These are phyloP conservation scores for Auriculariales sp. DNA, from an alignment of 768 basidiomycete species.

Conservation along the genomic window DNA sequence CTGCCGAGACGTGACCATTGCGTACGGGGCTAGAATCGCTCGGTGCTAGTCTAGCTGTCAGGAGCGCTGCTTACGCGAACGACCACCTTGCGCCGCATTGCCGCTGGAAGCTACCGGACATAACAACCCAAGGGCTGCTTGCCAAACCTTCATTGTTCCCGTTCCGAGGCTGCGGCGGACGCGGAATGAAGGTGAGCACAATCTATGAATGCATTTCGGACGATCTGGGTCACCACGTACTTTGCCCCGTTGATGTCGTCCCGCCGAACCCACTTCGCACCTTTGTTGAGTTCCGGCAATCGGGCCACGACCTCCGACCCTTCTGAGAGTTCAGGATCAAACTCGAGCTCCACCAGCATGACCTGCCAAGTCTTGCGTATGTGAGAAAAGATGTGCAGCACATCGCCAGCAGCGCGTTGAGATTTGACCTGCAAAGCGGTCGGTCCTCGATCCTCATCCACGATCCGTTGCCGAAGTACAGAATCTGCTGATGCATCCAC, in stretches of 20 bases:
- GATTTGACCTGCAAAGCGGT: conserved; percentile 23
- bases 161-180: conserved; percentile 44
- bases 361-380: conserved; percentile 58
- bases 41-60: no score
- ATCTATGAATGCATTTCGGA: neutral
- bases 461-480: conserved; percentile 21
- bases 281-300: conserved; percentile 6
- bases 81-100: no score
- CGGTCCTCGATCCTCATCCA: conserved; percentile 19
- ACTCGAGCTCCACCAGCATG: neutral
- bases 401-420: conserved; percentile 40
- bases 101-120: no score
- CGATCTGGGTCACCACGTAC: conserved; percentile 25
- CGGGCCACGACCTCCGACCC: neutral
- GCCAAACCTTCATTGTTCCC: conserved; percentile 65
- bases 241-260: conserved; percentile 43
- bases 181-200: neutral
- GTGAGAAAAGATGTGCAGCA: conserved; percentile 80
- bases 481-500: conserved; percentile 12
- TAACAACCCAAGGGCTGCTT: no score
- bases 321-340: conserved; percentile 1
- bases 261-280: conserved; percentile 36
- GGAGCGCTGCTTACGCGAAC: no score
- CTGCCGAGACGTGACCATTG: no score
- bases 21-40: no score